phyloP scores from a whole-genome alignment of 1,284 basidiomycete species.

The Ustanciosporium gigantosporum region DNA sequence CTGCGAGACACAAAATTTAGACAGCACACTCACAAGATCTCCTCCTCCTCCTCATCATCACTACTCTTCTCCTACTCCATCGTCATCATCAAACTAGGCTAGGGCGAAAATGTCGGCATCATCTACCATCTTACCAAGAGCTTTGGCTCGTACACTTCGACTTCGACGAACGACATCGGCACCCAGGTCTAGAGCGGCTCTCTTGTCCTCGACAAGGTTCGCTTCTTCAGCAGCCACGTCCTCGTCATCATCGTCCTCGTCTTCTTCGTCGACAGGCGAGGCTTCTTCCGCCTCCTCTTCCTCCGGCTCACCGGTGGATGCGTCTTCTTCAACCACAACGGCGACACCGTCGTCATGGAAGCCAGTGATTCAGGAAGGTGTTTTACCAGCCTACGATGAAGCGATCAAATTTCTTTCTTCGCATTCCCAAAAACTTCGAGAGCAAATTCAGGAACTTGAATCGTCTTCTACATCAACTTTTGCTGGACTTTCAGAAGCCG shows the following conservation, averaged over 20 bases:
- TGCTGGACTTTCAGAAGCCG: conserved; percentile 1
- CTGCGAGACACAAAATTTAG: no score
- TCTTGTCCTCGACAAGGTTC: no score
- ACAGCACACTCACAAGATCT: no score
- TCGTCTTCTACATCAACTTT: background rate
- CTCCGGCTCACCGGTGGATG: no score
- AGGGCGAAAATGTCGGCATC: no score
- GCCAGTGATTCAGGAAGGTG: conserved; percentile 69
- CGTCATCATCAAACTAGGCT: no score
- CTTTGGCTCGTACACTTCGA: no score
- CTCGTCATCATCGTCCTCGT: background rate
- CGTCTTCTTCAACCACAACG: conserved; percentile 8
- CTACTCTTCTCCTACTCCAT: no score
- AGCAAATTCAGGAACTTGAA: conserved; percentile 64
- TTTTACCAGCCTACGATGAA: conserved; percentile 79
- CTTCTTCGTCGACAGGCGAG: background rate
- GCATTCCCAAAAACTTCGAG: conserved; percentile 63
- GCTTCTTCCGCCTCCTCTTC: conserved; percentile 1
- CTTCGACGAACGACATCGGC: no score
- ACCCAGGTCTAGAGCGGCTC: no score
- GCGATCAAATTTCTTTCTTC: conserved; percentile 71
- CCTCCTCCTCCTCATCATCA: no score
- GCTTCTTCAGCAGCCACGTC: background rate
- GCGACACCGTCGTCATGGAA: conserved; percentile 35
- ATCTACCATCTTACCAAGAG: no score